Percentiles rank a stretch among this genome's conserved stretches.
Conservation (phyloP, 768 basidiomycete species). For the Phaffia tasmanica region DNA sequence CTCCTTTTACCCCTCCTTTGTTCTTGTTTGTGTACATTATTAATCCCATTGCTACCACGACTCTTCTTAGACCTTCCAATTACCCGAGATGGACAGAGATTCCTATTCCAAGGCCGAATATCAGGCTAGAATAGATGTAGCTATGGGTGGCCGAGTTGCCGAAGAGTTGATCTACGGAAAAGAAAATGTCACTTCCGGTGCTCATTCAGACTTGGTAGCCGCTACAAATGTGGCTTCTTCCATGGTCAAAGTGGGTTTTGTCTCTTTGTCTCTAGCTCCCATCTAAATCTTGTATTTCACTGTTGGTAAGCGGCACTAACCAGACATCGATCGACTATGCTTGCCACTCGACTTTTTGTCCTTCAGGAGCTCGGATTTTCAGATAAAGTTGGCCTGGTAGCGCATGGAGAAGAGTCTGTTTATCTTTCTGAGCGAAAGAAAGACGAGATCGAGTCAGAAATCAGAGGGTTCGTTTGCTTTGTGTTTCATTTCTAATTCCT, state of each 20-base stretch:
- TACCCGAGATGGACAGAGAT: slow-evolving; percentile 65
- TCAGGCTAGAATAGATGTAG: slow-evolving; percentile 57
- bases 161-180: slow-evolving; percentile 85
- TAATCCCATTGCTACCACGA: too few relatives aligned
- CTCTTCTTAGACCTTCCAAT: slow-evolving; percentile 50
- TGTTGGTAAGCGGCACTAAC: not conserved
- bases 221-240: not conserved
- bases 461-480: slow-evolving; percentile 1
- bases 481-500: not conserved
- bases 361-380: slow-evolving; percentile 20
- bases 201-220: slow-evolving; percentile 7
- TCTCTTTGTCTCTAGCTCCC: not conserved
- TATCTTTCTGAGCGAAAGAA: slow-evolving; percentile 20
- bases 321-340: not conserved
- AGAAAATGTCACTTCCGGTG: slow-evolving; percentile 50
- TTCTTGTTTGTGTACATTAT: not conserved
- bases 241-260: too few relatives aligned
- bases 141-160: slow-evolving; percentile 87
- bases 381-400: slow-evolving; percentile 22
- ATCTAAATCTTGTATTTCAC: not conserved
- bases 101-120: slow-evolving; percentile 53
- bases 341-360: too few relatives aligned
- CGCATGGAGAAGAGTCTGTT: slow-evolving; percentile 17
- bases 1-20: slow-evolving; percentile 10
- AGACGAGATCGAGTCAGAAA: slow-evolving; percentile 24